Evolutionary conservation across 1,284 basidiomycete genomes (phyloP).

Genomic region (Trichosporon asahii): DNA sequence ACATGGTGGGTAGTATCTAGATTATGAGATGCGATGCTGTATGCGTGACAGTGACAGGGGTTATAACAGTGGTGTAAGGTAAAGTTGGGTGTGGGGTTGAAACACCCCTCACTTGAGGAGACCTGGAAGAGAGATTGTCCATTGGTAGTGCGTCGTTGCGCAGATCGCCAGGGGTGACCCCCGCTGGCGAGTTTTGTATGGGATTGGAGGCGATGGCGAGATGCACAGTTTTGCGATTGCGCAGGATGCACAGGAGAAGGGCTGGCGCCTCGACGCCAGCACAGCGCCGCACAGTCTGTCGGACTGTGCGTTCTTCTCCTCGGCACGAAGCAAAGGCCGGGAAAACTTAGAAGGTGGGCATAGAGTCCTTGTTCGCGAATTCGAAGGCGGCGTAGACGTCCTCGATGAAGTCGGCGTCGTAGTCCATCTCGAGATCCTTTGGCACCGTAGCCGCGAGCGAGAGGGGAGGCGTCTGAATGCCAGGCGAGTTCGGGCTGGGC

Average conservation of each 20-base stretch:
- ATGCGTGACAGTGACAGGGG: background rate
- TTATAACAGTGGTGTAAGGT: background rate
- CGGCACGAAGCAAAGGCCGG: background rate
- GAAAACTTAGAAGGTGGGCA: background rate
- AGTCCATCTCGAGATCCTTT: slow-evolving; percentile 6
- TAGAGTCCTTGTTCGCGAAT: slow-evolving; percentile 1
- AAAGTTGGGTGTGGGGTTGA: background rate
- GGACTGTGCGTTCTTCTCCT: too few relatives aligned
- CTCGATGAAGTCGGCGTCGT: slow-evolving; percentile 9
- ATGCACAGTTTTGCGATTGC: background rate
- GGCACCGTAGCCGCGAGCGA: background rate
- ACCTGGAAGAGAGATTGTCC: background rate
- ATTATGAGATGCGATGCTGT: slow-evolving; percentile 3
- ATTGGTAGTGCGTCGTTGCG: background rate
- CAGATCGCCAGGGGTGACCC: background rate
- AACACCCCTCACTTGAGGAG: slow-evolving; percentile 1
- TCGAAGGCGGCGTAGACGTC: slow-evolving; percentile 7
- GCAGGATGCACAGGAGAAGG: too few relatives aligned
- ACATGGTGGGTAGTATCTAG: background rate
- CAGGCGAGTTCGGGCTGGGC: background rate
- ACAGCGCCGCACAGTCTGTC: too few relatives aligned
- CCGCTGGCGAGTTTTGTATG: background rate
- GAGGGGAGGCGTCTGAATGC: background rate
- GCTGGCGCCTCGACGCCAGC: too few relatives aligned
- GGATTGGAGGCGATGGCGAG: background rate